Conservation (phyloP, 139 green algal genomes). For the Volvox africanus region DNA sequence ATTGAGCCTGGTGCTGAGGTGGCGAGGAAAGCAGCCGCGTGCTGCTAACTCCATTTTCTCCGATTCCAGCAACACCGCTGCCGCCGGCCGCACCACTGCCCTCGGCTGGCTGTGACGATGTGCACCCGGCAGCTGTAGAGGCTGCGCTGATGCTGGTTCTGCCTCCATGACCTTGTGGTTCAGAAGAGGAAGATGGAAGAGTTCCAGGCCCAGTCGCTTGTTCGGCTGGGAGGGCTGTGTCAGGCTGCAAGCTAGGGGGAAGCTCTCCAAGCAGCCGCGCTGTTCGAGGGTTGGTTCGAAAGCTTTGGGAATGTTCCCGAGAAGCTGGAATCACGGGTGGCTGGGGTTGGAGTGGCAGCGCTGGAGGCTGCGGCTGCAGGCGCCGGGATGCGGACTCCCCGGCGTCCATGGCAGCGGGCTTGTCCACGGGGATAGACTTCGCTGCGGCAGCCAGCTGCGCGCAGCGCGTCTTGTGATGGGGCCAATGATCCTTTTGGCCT, state of each 20-base stretch:
- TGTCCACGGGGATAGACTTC: neutral
- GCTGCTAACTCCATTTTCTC: neutral
- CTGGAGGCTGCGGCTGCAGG: neutral
- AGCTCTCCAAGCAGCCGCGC: neutral
- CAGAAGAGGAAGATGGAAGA: too few relatives aligned
- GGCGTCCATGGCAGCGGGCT: neutral
- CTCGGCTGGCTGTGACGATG: neutral
- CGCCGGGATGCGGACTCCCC: neutral
- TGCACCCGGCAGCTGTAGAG: neutral
- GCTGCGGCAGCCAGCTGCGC: neutral
- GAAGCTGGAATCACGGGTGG: too few relatives aligned
- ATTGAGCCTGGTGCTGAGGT: neutral
- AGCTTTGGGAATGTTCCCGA: neutral
- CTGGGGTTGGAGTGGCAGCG: neutral
- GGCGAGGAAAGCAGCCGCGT: neutral
- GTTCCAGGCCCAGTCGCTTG: too few relatives aligned
- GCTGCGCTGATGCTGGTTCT: neutral
- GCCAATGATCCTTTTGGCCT: slow-evolving; percentile 43
- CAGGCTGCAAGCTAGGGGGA: neutral
- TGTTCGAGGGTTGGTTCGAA: neutral
- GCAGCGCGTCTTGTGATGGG: slow-evolving; percentile 34
- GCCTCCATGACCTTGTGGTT: too few relatives aligned
- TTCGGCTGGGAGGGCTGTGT: too few relatives aligned
- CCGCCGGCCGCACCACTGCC: too few relatives aligned
- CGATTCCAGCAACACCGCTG: neutral